phyloP scores from a whole-genome alignment of 495 filamentous ascomycete genomes.

The Neohortaea acidophila region DNA sequence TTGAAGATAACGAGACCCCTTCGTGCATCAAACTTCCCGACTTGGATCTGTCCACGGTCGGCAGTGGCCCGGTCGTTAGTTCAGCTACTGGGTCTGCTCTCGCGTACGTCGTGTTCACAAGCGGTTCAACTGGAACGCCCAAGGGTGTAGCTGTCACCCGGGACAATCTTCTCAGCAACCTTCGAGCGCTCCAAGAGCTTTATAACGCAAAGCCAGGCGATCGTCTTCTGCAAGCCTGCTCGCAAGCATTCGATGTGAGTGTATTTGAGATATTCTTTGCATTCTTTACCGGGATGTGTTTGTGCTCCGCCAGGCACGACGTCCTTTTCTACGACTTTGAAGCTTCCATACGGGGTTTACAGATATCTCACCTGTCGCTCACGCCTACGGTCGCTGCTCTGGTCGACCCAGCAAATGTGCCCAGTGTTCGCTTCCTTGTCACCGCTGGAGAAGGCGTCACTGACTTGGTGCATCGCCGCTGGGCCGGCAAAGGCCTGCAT shows the following conservation, averaged over 20 bases:
- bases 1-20: too few relatives aligned
- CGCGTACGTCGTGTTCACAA: constrained; percentile 47
- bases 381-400: constrained; percentile 63
- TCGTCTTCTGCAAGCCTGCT: constrained; percentile 54
- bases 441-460: constrained; percentile 59
- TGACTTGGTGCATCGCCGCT: constrained; percentile 44
- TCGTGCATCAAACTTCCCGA: neutral
- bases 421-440: constrained; percentile 49
- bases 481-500: constrained; percentile 50
- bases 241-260: constrained; percentile 59
- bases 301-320: constrained; percentile 54
- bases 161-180: constrained; percentile 50
- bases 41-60: constrained; percentile 8
- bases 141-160: constrained; percentile 60
- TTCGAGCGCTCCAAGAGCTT: constrained; percentile 40
- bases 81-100: constrained; percentile 5
- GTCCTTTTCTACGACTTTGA: constrained; percentile 49
- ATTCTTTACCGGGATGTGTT: constrained; percentile 55
- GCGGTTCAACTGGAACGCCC: constrained; percentile 48
- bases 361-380: constrained; percentile 59
- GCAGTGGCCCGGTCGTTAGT: too few relatives aligned
- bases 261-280: constrained; percentile 72
- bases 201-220: constrained; percentile 39
- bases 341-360: constrained; percentile 37
- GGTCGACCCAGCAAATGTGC: constrained; percentile 45